These are phyloP conservation scores for Talaromyces piceae DNA, from an alignment of 2,329 filamentous ascomycete species.

Conservation along the genomic window DNA sequence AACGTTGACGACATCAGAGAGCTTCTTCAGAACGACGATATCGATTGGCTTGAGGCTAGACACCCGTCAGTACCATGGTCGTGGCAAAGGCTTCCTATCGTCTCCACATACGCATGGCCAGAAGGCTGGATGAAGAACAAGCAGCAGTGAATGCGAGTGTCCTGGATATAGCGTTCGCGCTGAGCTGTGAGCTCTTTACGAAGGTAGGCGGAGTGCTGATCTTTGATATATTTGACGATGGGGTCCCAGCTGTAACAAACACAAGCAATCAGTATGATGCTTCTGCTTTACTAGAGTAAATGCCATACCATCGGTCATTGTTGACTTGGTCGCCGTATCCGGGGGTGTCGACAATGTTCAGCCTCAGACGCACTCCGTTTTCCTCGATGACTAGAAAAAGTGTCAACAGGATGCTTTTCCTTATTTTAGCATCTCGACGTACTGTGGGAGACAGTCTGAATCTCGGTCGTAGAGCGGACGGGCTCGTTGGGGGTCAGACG, in stretches of 20 bases:
- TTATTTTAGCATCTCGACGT: conserved; percentile 20
- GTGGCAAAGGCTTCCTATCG: neutral
- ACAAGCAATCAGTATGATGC: conserved; percentile 16
- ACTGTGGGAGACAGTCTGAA: conserved; percentile 91
- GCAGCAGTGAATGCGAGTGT: conserved; percentile 98
- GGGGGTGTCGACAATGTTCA: conserved; percentile 98
- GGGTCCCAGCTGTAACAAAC: conserved; percentile 70
- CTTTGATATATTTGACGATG: conserved; percentile 99
- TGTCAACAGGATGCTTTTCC: conserved; percentile 15
- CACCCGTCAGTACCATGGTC: conserved; percentile 9
- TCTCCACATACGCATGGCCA: conserved; percentile 65
- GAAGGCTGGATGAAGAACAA: conserved; percentile 99
- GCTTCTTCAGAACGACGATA: conserved; percentile 98
- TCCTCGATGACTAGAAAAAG: conserved; percentile 71
- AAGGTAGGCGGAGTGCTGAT: conserved; percentile 98
- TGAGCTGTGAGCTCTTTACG: conserved; percentile 99
- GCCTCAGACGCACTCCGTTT: conserved; percentile 91
- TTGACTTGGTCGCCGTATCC: conserved; percentile 98
- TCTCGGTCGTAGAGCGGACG: conserved; percentile 93
- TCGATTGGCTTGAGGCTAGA: conserved; percentile 85
- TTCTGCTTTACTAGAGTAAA: neutral
- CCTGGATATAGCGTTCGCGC: conserved; percentile 97
- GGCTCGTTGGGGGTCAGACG: conserved; percentile 86
- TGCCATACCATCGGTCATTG: conserved; percentile 79
- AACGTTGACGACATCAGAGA: conserved; percentile 98